Base-by-base conservation (phyloP, 495 filamentous ascomycete species). In the Glutinoglossum americanum region DNA sequence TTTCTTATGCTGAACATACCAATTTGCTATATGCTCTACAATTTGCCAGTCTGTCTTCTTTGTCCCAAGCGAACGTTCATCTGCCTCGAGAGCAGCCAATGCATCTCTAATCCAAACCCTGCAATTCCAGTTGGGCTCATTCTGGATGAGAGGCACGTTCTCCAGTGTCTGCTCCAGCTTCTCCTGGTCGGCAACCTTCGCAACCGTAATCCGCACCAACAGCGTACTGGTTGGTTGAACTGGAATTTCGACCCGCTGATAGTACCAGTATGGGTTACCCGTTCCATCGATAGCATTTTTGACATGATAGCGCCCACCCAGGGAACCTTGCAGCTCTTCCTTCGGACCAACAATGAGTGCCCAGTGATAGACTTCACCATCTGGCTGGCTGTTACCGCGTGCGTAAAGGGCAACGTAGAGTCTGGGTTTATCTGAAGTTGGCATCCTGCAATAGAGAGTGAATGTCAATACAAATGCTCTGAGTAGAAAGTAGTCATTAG, bases 171-270 rank as follows among this genome's bases (percentile, higher is more conserved):
- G 57, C 5, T 64, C 55, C 33, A 70, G 54, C 64, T 19, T 60
- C 37, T 54, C 6, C 37, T 59, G 57, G 54, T 75, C 62, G 47
- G 59, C 58, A 27, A 76, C 62, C 60, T 76, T 75, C 25, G 67
- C 72, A 30, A 75, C 63, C 60, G 73, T 57, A 45, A 75, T 53
- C 8, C 73, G 69, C 45, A 71, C 71, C 59, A 76, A 71, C 13
- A 75, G 56, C 65, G 66, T 66, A 19, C 59, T 61, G 4, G 66
- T 67, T 1, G 64, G 35, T 25, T 21, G 25, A 28, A 70, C 61
- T 56, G 57, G 44, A 59, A 67, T 61, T 10, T 59, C 49, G 21
- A 27, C 33, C 61, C 70, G 64, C 51, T 68, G 64, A 56, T 67
- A 73, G 10, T 58, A n/a, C 73, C 70, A 73, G 7, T 5, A 5